A percentile compares a stretch with the other conserved stretches of the same genome.
Conservation (phyloP, 106 monocot species). For the Alisma plantagoaquatica region DNA sequence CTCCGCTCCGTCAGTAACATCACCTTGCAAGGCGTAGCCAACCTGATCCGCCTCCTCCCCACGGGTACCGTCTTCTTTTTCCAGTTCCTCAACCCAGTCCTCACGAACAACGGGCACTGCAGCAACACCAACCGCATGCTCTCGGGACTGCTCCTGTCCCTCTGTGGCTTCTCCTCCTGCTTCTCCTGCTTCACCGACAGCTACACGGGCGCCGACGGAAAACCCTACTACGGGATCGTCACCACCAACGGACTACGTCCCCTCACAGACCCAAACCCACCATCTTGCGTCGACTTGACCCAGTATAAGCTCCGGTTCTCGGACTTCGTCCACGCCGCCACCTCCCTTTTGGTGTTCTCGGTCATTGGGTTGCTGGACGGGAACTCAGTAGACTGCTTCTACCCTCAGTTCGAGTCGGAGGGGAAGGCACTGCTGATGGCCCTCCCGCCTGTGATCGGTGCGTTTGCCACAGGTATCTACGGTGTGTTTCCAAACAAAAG, state of each 20-base stretch:
- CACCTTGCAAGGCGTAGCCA: too few species aligned
- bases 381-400: conserved; percentile 52
- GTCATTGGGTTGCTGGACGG: conserved; percentile 39
- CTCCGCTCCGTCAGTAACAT: too few species aligned
- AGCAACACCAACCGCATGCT: conserved; percentile 13
- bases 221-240: conserved; percentile 46
- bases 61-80: conserved; percentile 55
- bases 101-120: conserved; percentile 57
- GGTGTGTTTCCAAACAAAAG: conserved; percentile 49
- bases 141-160: conserved; percentile 19
- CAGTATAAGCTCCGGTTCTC: conserved; percentile 44
- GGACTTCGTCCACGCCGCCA: conserved; percentile 55
- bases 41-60: conserved; percentile 64
- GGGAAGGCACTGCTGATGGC: conserved; percentile 38
- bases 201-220: conserved; percentile 33
- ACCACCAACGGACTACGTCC: conserved; percentile 38
- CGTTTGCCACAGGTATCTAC: conserved; percentile 35
- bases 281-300: conserved; percentile 7
- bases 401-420: conserved; percentile 22
- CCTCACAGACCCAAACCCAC: conserved; percentile 25
- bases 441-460: conserved; percentile 48
- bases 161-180: conserved; percentile 33
- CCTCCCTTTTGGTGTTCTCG: conserved; percentile 48
- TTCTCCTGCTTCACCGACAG: conserved; percentile 71
- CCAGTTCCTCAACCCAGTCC: conserved; percentile 46